Evolutionary conservation across 2,329 filamentous ascomycete species (phyloP).

Genomic region (Alternaria sp.): DNA sequence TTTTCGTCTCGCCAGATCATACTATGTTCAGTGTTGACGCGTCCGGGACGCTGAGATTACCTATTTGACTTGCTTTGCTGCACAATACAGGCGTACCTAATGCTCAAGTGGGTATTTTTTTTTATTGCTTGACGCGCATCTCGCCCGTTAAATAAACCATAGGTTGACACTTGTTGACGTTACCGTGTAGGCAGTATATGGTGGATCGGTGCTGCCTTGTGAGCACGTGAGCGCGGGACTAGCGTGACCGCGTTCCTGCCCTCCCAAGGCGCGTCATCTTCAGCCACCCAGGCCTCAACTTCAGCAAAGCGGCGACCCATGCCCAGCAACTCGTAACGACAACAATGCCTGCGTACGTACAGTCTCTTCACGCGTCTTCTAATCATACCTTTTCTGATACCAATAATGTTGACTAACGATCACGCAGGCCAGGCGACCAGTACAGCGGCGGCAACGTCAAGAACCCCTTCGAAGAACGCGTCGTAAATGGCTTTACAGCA

Average conservation of each 20-base stretch:
- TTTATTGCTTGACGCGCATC: not conserved
- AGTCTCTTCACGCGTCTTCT: not conserved
- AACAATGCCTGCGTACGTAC: slow-evolving; percentile 50
- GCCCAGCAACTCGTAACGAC: slow-evolving; percentile 30
- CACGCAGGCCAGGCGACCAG: slow-evolving; percentile 49
- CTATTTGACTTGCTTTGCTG: not conserved
- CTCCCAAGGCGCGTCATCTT: slow-evolving; percentile 41
- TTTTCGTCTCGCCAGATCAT: not conserved
- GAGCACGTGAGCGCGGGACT: slow-evolving; percentile 27
- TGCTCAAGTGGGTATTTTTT: not conserved
- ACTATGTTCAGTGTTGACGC: not conserved
- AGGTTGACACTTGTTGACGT: slow-evolving; percentile 14
- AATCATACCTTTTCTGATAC: not conserved
- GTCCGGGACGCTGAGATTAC: not conserved
- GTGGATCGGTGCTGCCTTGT: slow-evolving; percentile 9
- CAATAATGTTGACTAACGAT: slow-evolving; percentile 25
- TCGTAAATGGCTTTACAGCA: slow-evolving; percentile 85
- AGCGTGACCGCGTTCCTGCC: slow-evolving; percentile 33
- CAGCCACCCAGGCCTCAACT: slow-evolving; percentile 38
- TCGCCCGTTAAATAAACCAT: not conserved
- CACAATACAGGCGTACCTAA: not conserved
- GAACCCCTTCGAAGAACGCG: slow-evolving; percentile 86
- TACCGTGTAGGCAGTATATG: not conserved
- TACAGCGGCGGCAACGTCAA: slow-evolving; percentile 50
- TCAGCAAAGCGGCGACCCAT: slow-evolving; percentile 36